Percentiles rank a stretch among this genome's conserved stretches.
Conservation (phyloP, 805 yeast genomes). For the Yarrowia sp. region DNA sequence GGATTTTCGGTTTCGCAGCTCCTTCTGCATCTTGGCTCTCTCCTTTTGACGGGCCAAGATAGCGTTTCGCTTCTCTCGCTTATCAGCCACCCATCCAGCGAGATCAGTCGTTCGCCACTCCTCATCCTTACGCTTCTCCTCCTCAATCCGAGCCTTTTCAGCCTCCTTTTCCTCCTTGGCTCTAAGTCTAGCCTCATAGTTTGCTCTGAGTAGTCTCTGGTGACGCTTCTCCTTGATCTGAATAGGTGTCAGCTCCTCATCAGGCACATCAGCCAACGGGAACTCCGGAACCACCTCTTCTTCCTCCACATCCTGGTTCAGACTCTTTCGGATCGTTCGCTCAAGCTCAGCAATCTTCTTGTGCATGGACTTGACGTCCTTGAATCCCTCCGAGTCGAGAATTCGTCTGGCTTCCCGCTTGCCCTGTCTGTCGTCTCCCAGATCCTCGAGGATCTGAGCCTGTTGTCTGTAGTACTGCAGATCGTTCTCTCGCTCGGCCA, state of each 20-base stretch:
- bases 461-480: conserved; percentile 66
- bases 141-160: conserved; percentile 66
- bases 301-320: conserved; percentile 67
- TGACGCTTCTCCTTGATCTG: conserved; percentile 85
- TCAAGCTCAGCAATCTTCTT: conserved; percentile 71
- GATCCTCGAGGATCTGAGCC: conserved; percentile 55
- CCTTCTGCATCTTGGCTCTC: conserved; percentile 71
- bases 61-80: conserved; percentile 64
- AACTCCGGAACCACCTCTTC: conserved; percentile 62
- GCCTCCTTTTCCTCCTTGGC: conserved; percentile 79
- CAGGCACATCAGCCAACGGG: conserved; percentile 83
- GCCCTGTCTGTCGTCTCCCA: conserved; percentile 53
- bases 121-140: conserved; percentile 67
- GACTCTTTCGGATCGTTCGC: conserved; percentile 69
- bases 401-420: conserved; percentile 62
- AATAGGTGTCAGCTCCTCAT: conserved; percentile 79
- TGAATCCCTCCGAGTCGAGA: conserved; percentile 76
- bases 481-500: conserved; percentile 82
- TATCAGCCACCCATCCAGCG: conserved; percentile 77
- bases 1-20: conserved; percentile 86
- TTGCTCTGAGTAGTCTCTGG: conserved; percentile 82
- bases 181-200: conserved; percentile 84
- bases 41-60: conserved; percentile 72
- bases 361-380: conserved; percentile 71
- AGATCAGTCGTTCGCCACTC: conserved; percentile 80